Evolutionary conservation across 2,329 filamentous ascomycete species (phyloP).

Genomic region (Ophiostoma angusticollis): DNA sequence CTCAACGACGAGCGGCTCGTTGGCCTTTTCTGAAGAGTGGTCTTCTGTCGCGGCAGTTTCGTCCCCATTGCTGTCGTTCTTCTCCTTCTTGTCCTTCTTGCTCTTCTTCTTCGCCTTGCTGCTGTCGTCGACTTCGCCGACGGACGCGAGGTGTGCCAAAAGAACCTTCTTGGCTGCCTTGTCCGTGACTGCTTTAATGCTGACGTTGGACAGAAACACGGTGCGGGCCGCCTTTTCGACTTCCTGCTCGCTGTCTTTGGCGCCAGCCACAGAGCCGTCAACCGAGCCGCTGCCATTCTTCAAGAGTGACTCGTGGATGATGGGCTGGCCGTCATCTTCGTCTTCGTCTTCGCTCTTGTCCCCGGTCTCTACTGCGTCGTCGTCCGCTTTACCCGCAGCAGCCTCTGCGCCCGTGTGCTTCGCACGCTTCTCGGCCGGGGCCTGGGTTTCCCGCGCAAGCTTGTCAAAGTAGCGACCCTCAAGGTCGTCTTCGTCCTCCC

Average conservation of each 20-base stretch:
- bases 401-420: constrained; percentile 25
- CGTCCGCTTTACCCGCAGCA: constrained; percentile 22
- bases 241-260: constrained; percentile 36
- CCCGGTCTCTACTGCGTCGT: constrained; percentile 35
- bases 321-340: constrained; percentile 1
- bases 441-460: constrained; percentile 35
- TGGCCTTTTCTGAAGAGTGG: constrained; percentile 57
- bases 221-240: constrained; percentile 80
- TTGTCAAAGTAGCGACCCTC: constrained; percentile 59
- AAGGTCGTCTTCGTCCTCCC: constrained; percentile 53
- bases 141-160: constrained; percentile 63
- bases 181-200: constrained; percentile 66
- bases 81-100: neutral
- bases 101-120: constrained; percentile 2
- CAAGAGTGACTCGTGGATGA: constrained; percentile 9
- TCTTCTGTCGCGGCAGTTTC: constrained; percentile 71
- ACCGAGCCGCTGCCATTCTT: constrained; percentile 23
- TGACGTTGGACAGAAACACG: constrained; percentile 87
- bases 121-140: constrained; percentile 35
- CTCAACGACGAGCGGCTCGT: constrained; percentile 41
- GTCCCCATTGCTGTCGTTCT: constrained; percentile 70
- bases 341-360: constrained; percentile 25
- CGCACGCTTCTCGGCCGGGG: constrained; percentile 39
- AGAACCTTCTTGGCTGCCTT: constrained; percentile 70
- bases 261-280: constrained; percentile 24